Base-by-base conservation (phyloP, 345 rosid genomes). In the Eucalyptus globulus region DNA sequence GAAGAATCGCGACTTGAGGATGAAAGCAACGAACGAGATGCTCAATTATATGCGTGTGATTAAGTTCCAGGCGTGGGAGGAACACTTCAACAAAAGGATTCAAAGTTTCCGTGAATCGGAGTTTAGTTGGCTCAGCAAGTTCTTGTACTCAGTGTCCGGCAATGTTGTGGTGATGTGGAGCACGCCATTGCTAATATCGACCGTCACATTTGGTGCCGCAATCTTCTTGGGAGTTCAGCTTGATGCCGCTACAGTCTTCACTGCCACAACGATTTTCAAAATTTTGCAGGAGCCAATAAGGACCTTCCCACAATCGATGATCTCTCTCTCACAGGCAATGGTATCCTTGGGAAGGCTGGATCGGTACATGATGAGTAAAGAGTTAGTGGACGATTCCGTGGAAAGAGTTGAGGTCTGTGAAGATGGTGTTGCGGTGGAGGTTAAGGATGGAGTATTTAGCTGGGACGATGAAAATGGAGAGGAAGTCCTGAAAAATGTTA, bases 1-100 rank as follows among this genome's bases (percentile, higher is more conserved):
- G 99, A 89, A 88, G 53, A 94, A 95, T 86, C 95, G 99, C 1
- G 99, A 97, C 92, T 94, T 92, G 49, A 94, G 99, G 88, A 97
- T 97, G 99, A 97, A 97, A 92, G 98, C 98, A 14, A 96, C 96
- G 4, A 97, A 97, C 76, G 99, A 97, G 91, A 96, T 97, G 98
- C 97, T 97, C 6, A 97, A 94, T 45, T 94, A 95, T 87, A 95
- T 97, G 98, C 94, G 99, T 11, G 98, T 97, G 91, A 97, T 97
- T 87, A 97, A 97, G 92, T 97, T 97, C 91, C 99, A 97, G 87
- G 98, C 99, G 24, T 97, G 99, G 99, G 99, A 97, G 91, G 94
- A 95, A 43, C 99, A 97, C 92, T 97, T 97, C 94, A 95, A 95
- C 87, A 93, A 94, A 91, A 95, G 96, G 94, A 97, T 97, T 87